These are phyloP conservation scores for Coniosporium apollinis DNA, from an alignment of 495 filamentous ascomycete genomes.

Conservation along the genomic window DNA sequence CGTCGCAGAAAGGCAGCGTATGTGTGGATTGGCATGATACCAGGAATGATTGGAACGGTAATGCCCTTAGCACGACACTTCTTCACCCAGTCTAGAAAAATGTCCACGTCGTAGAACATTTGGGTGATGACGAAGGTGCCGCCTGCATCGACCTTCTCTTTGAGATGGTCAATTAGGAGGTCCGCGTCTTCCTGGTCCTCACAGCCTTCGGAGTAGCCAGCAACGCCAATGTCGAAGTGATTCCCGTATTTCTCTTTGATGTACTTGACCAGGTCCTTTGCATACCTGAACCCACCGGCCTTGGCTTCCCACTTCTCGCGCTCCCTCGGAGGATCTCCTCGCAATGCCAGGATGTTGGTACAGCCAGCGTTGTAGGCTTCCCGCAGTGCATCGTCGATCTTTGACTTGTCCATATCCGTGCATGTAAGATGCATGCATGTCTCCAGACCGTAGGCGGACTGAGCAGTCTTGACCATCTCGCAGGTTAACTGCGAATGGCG, in stretches of 20 bases:
- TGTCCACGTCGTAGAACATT: constrained; percentile 98
- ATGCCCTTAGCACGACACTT: constrained; percentile 76
- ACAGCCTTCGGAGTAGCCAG: constrained; percentile 90
- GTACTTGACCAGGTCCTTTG: constrained; percentile 83
- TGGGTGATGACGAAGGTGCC: constrained; percentile 90
- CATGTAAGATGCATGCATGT: constrained; percentile 99
- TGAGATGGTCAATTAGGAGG: constrained; percentile 74
- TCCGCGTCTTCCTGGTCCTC: constrained; percentile 84
- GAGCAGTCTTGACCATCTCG: constrained; percentile 95
- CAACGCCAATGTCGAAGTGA: constrained; percentile 96
- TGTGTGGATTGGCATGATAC: constrained; percentile 98
- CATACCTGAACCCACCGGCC: constrained; percentile 77
- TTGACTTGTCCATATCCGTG: constrained; percentile 88
- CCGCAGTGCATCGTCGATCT: constrained; percentile 74
- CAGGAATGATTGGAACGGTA: constrained; percentile 78
- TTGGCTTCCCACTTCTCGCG: constrained; percentile 83
- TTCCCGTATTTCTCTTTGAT: constrained; percentile 79
- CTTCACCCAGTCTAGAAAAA: constrained; percentile 77
- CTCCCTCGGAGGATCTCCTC: constrained; percentile 90
- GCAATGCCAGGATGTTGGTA: constrained; percentile 90
- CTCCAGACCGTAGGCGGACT: constrained; percentile 91
- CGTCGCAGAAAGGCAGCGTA: constrained; percentile 82
- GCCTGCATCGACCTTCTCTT: constrained; percentile 94
- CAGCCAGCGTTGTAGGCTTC: constrained; percentile 90
- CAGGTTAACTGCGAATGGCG: constrained; percentile 78